Evolutionary conservation across 2,329 filamentous ascomycete species (phyloP).

Genomic region (Cercospora zeae-maydis): DNA sequence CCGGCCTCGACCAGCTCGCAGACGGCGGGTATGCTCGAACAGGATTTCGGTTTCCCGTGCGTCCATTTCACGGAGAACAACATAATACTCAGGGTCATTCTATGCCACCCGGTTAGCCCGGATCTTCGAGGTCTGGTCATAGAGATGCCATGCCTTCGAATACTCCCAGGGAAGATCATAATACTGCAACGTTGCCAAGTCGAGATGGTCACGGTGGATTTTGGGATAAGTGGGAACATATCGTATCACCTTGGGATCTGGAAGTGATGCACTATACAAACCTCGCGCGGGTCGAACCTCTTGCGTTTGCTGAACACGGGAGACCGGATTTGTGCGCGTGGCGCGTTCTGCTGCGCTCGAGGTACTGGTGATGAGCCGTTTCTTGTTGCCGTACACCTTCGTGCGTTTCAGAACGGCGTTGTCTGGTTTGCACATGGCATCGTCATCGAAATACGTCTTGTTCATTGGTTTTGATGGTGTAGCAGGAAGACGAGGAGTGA

Average conservation of each 20-base stretch:
- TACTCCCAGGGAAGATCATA: conserved; percentile 1
- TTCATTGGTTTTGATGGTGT: not conserved
- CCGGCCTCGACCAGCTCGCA: not conserved
- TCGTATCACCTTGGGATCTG: not conserved
- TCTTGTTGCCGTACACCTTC: conserved; percentile 1
- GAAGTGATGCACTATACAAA: not conserved
- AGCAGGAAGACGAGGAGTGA: not conserved
- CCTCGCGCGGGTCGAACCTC: not conserved
- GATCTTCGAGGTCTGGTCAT: not conserved
- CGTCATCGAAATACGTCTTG: not conserved
- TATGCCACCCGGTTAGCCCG: not conserved
- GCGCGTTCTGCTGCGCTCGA: not conserved
- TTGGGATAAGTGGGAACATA: conserved; percentile 1
- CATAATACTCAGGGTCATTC: not conserved
- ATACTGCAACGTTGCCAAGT: not conserved
- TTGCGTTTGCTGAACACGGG: not conserved
- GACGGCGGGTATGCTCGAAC: conserved; percentile 2
- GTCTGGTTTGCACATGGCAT: not conserved
- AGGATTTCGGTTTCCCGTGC: not conserved
- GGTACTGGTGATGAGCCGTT: conserved; percentile 4
- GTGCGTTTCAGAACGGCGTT: not conserved
- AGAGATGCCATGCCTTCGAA: not conserved
- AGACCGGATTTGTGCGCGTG: not conserved
- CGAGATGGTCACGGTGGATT: not conserved
- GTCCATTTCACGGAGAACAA: conserved; percentile 2